Base-by-base conservation (phyloP, 148 eudicot species). In the Beta vulgaris region DNA sequence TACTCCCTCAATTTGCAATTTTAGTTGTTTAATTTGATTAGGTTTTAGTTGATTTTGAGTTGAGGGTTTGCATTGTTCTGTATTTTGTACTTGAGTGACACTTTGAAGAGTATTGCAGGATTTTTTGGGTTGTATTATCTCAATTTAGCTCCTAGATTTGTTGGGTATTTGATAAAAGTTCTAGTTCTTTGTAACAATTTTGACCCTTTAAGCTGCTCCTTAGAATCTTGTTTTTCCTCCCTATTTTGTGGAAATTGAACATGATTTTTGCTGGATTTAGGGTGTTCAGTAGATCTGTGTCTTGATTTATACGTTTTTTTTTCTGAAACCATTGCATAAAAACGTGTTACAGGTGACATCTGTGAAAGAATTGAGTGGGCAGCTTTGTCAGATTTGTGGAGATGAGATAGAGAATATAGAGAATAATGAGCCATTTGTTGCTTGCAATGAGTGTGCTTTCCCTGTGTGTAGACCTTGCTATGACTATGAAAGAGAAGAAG, bases 401-500 rank as follows among this genome's bases (percentile, higher is more conserved):
- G 97, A 91, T 85, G 91, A 88, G 77, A 85, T 91, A 16, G 93
- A 87, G 63, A 55, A 87, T 63, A 73, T 81, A 8, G 91, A 69
- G 28, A 85, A 84, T 46, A 90, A 88, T 4, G 97, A 91, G 83
- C 86, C 90, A 58, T 89, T 89, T 83, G 88, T 88, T 77, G 93
- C 97, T 67, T 91, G 93, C 88, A 87, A 90, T 80, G 93, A 89
- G 71, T 91, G 97, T 80, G 97, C 93, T 14, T 89, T 91, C 74
- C 97, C 93, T 31, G 83, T 91, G 54, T 91, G 97, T 77, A 90
- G 88, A 69, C 76, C 88, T 74, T 92, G 94, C 79, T 92, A 88
- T 70, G 97, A 92, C 62, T 92, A 92, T 59, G 97, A 90, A 72
- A 81, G 97, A 77, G 81, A 87, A 63, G 94, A 92, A 67, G 97